Percentiles rank a stretch among this genome's conserved stretches.
These are phyloP conservation scores for Parachaetomium inaequale DNA, from an alignment of 495 filamentous ascomycete genomes.

Conservation along the genomic window DNA sequence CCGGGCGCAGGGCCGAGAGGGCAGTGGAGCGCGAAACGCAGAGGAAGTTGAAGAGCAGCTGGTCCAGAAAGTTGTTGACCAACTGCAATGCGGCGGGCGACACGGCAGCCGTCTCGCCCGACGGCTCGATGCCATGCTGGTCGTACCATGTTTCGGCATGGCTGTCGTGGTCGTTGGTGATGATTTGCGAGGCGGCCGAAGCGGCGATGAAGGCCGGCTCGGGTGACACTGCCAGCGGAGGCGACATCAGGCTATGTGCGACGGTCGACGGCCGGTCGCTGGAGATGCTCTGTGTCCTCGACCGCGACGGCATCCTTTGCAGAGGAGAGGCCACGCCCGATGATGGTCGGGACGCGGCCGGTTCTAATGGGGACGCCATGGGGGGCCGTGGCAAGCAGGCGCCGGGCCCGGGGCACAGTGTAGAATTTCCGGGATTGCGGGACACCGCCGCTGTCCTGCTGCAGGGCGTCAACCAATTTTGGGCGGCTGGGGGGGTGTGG, in stretches of 20 bases:
- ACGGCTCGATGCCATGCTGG: conserved; percentile 59
- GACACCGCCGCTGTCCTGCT: conserved; percentile 21
- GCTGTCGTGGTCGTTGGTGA: conserved; percentile 80
- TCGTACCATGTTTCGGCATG: conserved; percentile 63
- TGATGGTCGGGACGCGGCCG: conserved; percentile 41
- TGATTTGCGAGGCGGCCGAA: conserved; percentile 85
- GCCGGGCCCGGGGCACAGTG: conserved; percentile 11
- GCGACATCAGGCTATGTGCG: conserved; percentile 53
- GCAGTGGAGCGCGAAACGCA: conserved; percentile 76
- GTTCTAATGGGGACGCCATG: conserved; percentile 33
- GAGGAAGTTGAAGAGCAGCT: conserved; percentile 85
- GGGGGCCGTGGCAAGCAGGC: conserved; percentile 11
- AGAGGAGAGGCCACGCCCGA: conserved; percentile 38
- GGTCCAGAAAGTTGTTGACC: conserved; percentile 91
- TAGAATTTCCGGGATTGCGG: conserved; percentile 16
- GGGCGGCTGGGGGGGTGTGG: conserved; percentile 8
- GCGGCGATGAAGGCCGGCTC: conserved; percentile 84
- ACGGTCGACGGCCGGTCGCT: conserved; percentile 53
- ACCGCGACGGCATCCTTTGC: conserved; percentile 37
- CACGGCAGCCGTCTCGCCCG: conserved; percentile 66
- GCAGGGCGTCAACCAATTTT: conserved; percentile 17
- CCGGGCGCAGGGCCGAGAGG: conserved; percentile 71
- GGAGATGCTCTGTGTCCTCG: conserved; percentile 51
- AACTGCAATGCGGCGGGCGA: conserved; percentile 70
- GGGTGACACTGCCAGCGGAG: conserved; percentile 66